Percentiles rank a stretch among this genome's conserved stretches.
Conservation (phyloP, 2,329 filamentous ascomycete genomes). For the Geosmithia flava region DNA sequence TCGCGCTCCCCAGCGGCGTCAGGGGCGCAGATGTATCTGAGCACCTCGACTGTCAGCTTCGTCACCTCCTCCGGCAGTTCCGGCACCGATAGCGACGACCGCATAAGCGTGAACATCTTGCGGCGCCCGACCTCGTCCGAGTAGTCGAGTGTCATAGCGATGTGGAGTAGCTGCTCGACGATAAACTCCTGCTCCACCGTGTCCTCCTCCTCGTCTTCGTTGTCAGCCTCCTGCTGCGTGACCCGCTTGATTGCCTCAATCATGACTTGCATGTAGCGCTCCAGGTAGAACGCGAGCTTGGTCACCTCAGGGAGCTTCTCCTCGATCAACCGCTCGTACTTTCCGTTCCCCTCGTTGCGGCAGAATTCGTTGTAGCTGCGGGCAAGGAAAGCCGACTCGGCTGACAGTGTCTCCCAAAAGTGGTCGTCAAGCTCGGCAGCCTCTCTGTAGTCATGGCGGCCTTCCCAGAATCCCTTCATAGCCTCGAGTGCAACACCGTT, state of each 20-base stretch:
- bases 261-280: slow-evolving; percentile 63
- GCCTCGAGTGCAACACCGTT: slow-evolving; percentile 85
- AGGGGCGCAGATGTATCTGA: slow-evolving; percentile 71
- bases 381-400: slow-evolving; percentile 81
- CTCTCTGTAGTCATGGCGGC: slow-evolving; percentile 71
- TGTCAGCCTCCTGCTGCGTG: slow-evolving; percentile 40
- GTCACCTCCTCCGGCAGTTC: slow-evolving; percentile 89
- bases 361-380: slow-evolving; percentile 94
- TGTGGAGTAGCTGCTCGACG: slow-evolving; percentile 87
- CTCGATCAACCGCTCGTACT: slow-evolving; percentile 65
- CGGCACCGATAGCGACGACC: slow-evolving; percentile 73
- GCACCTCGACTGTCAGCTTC: slow-evolving; percentile 69
- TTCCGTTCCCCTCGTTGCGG: slow-evolving; percentile 58
- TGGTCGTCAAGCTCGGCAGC: slow-evolving; percentile 58
- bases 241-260: slow-evolving; percentile 50
- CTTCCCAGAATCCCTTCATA: slow-evolving; percentile 94
- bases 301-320: slow-evolving; percentile 95
- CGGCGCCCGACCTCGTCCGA: slow-evolving; percentile 92
- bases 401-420: slow-evolving; percentile 71
- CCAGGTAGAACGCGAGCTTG: slow-evolving; percentile 74
- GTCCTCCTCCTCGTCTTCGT: slow-evolving; percentile 65
- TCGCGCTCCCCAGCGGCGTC: slow-evolving; percentile 65
- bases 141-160: slow-evolving; percentile 86
- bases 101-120: slow-evolving; percentile 88
- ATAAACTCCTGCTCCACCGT: slow-evolving; percentile 89